Percentiles rank a stretch among this genome's conserved stretches.
phyloP scores from a whole-genome alignment of 1,284 basidiomycete species.

The Dichomitus squalens region DNA sequence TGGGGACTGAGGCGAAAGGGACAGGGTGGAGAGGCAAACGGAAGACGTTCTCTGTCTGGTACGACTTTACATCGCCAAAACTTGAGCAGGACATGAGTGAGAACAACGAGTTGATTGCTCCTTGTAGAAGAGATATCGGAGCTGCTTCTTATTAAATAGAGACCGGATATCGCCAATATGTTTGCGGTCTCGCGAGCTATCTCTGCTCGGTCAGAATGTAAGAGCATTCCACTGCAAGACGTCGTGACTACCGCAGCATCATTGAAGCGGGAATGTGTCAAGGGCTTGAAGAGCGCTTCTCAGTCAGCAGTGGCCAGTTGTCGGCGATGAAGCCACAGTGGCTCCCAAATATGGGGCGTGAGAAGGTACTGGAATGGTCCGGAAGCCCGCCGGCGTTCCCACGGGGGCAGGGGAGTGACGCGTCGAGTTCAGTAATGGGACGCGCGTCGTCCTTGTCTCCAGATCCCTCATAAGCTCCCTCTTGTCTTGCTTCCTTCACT shows the following conservation, averaged over 20 bases:
- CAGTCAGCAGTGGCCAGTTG: not conserved
- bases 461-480: slow-evolving; percentile 29
- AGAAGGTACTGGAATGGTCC: slow-evolving; percentile 27
- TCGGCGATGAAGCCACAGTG: not conserved
- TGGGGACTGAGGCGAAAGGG: too few species aligned
- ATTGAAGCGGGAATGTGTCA: not conserved
- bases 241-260: not conserved
- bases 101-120: too few species aligned
- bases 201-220: too few species aligned
- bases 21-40: too few species aligned
- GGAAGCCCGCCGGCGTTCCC: slow-evolving; percentile 28
- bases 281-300: not conserved
- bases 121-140: too few species aligned
- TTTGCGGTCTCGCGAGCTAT: too few species aligned
- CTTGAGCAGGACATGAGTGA: too few species aligned
- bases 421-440: slow-evolving; percentile 30
- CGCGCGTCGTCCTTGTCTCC: slow-evolving; percentile 46
- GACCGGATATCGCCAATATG: too few species aligned
- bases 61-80: too few species aligned
- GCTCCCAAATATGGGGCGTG: slow-evolving; percentile 7
- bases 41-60: too few species aligned
- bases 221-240: too few species aligned
- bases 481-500: slow-evolving; percentile 21
- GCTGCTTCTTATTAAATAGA: too few species aligned
- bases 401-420: slow-evolving; percentile 50